These are phyloP conservation scores for Cardamine occulta DNA, from an alignment of 345 rosid genomes.

Conservation along the genomic window DNA sequence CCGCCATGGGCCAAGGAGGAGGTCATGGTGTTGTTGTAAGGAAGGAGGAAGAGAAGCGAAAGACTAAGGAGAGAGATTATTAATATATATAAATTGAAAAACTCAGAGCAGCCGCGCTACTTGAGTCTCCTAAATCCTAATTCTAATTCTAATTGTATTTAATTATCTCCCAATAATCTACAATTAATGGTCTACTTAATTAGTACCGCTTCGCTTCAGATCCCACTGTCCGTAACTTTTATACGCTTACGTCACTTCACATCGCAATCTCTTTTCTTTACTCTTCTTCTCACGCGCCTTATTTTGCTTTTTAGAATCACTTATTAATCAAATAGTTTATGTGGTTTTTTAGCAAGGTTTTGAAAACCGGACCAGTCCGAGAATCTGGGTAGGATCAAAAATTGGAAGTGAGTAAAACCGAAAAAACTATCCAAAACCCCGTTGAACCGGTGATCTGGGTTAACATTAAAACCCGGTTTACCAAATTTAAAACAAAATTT, in stretches of 20 bases:
- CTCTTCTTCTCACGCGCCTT: not conserved
- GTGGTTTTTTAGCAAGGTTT: too few species aligned
- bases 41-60: constrained; percentile 14
- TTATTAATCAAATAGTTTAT: too few species aligned
- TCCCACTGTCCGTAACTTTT: constrained; percentile 10
- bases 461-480: too few species aligned
- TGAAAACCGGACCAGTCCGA: too few species aligned
- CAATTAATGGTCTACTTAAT: not conserved
- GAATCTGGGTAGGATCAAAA: too few species aligned
- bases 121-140: not conserved
- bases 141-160: not conserved
- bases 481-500: too few species aligned
- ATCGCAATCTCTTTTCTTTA: not conserved
- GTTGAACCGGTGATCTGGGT: too few species aligned
- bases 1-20: constrained; percentile 49
- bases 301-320: not conserved
- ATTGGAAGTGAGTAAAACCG: too few species aligned
- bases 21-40: constrained; percentile 46
- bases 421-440: too few species aligned
- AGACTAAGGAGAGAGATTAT: not conserved
- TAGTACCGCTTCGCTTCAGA: not conserved
- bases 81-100: not conserved
- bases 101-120: not conserved
- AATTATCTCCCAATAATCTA: not conserved
- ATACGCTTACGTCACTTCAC: constrained; percentile 28